Percentiles rank a stretch among this genome's conserved stretches.
Evolutionary conservation across 208 protist species (phyloP).

Genomic region (Leishmania major): DNA sequence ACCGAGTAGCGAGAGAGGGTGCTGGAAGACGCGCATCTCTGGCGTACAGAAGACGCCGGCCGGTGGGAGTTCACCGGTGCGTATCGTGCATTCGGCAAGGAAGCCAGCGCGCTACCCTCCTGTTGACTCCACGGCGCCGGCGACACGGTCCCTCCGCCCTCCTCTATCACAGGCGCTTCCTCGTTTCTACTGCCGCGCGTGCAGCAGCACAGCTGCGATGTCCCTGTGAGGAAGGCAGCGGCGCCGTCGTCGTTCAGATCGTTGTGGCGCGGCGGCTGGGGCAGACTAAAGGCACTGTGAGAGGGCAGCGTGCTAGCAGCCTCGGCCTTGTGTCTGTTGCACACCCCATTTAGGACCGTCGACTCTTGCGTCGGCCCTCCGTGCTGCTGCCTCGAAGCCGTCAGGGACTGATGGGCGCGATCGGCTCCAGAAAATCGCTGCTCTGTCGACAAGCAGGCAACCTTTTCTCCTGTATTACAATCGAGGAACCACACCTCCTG

Average conservation of each 20-base stretch:
- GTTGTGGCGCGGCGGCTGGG: conserved; percentile 1
- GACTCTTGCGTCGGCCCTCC: background rate
- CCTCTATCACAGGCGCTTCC: background rate
- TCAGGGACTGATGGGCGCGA: too few relatives aligned
- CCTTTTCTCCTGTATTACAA: conserved; percentile 30
- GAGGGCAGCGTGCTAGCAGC: background rate
- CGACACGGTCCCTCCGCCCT: background rate
- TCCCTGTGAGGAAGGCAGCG: background rate
- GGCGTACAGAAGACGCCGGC: background rate
- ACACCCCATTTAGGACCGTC: background rate
- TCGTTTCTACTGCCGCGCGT: background rate
- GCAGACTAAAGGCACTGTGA: conserved; percentile 1
- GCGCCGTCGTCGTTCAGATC: background rate
- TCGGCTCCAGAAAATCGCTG: conserved; percentile 31
- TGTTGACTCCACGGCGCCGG: background rate
- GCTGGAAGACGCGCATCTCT: background rate
- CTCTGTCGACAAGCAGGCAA: conserved; percentile 49
- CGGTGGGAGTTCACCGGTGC: background rate
- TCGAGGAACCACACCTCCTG: conserved; percentile 48
- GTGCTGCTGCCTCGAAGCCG: background rate
- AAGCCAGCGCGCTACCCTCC: background rate
- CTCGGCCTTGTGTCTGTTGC: background rate
- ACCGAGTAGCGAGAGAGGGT: background rate
- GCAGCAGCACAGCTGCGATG: conserved; percentile 3
- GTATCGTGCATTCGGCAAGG: background rate